Evolutionary conservation across 192 early-diverging fungal genomes (phyloP).

Genomic region (Neocallimastix lanati): DNA sequence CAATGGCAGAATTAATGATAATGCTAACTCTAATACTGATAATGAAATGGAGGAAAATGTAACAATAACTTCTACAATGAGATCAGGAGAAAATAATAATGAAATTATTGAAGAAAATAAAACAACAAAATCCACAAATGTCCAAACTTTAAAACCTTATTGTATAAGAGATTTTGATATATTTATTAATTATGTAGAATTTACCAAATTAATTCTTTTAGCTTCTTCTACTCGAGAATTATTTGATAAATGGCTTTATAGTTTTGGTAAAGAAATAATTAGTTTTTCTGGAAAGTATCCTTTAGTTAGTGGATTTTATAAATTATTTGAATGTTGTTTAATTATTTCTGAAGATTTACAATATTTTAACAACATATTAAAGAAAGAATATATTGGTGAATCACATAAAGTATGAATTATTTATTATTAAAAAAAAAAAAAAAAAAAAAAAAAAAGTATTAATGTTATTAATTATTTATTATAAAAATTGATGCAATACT

Average conservation of each 20-base stretch:
- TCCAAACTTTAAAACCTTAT: constrained; percentile 24
- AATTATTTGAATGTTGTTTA: constrained; percentile 26
- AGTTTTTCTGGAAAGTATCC: constrained; percentile 30
- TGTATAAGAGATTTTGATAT: constrained; percentile 45
- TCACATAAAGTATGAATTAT: not conserved
- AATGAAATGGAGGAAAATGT: not conserved
- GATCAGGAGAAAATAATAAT: too few relatives aligned
- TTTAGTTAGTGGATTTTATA: constrained; percentile 56
- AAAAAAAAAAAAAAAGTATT: not conserved
- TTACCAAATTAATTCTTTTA: constrained; percentile 26
- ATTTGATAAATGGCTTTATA: constrained; percentile 38
- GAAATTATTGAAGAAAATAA: not conserved
- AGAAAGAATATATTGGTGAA: not conserved
- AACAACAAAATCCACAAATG: constrained; percentile 18
- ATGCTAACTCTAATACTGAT: constrained; percentile 5
- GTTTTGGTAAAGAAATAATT: constrained; percentile 26
- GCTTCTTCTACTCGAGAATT: constrained; percentile 11
- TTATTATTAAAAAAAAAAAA: not conserved
- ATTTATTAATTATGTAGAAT: constrained; percentile 49
- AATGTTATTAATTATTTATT: too few relatives aligned
- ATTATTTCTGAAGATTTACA: not conserved
- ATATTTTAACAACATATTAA: not conserved
- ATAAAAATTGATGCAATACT: too few relatives aligned
- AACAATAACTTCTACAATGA: constrained; percentile 15
- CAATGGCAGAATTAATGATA: constrained; percentile 1